Evolutionary conservation across 148 eudicot species (phyloP), one percentile per base, ranked within the genome.

Genomic region (Dysphania ambrosioides): DNA sequence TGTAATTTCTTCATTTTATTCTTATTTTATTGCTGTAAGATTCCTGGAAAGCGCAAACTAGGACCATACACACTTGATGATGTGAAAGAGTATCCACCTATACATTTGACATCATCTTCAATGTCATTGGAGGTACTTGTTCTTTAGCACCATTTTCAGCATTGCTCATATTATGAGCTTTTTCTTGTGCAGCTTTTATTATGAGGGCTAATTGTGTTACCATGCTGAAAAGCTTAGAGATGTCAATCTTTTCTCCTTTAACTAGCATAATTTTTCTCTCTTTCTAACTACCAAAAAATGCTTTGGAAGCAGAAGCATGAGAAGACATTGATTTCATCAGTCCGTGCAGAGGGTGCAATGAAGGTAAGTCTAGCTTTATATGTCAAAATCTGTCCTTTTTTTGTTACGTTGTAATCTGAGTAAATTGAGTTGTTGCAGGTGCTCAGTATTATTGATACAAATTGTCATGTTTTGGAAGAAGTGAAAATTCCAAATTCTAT

Each of bases 271-370:
- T 78, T 24, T 18, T 34, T 61, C 73, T 34, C 12, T 76, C 47
- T 40, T 31, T 56, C 78, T 81, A 21, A 15, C 67, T 34, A n/a
- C 35, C 8, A 23, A 21, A 31, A 41, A 3, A 32, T 34, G 67
- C 63, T 42, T 63, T 58, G 12, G 68, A n/a, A 8, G 59, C 89
- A 90, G 98, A 94, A 88, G 81, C 89, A 83, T 79, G 88, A 86
- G 83, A 90, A 90, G 82, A 90, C 87, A 49, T 84, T 94, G 86
- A 72, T 90, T 66, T 80, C 92, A 67, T 86, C 96, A 64, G 91
- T 94, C 77, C 96, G 86, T 78, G 92, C 97, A 66, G 98, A 94
- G 88, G 97, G 97, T 78, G 98, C 93, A 75, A 77, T 87, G 73
- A 94, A 94, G 97, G 98, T 93, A 55, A 65, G 62, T 65, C 23